Conservation (phyloP, 495 filamentous ascomycete genomes). For the Daldinia decipiens region DNA sequence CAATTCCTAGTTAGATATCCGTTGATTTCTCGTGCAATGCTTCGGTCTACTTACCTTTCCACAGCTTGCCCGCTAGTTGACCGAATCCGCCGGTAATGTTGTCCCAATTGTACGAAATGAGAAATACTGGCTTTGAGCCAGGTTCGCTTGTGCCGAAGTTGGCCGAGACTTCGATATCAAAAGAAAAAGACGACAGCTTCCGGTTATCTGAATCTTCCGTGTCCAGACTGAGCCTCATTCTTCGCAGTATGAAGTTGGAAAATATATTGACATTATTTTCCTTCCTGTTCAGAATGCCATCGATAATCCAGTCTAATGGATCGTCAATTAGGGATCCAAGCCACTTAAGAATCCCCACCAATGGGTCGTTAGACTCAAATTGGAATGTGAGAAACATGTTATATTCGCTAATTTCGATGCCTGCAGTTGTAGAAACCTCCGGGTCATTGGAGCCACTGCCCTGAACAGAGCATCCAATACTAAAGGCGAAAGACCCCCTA, state of each 20-base stretch:
- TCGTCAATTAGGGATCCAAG: not conserved
- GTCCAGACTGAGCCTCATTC: not conserved
- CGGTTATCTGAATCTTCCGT: not conserved
- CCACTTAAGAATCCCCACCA: not conserved
- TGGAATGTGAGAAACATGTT: not conserved
- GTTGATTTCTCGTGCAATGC: too few relatives aligned
- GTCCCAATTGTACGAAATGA: not conserved
- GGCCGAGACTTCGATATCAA: not conserved
- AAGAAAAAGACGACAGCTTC: not conserved
- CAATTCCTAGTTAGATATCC: not conserved
- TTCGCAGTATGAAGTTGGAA: not conserved
- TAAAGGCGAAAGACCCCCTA: not conserved
- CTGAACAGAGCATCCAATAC: not conserved
- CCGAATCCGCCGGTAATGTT: not conserved
- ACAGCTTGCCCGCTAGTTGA: not conserved
- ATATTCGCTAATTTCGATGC: not conserved
- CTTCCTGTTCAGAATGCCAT: not conserved
- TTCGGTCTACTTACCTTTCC: constrained; percentile 5
- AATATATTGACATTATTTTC: not conserved
- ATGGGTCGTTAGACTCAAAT: not conserved
- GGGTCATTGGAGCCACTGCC: not conserved
- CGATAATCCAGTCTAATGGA: not conserved
- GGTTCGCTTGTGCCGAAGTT: not conserved
- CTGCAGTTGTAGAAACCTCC: not conserved
- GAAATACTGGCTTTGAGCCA: not conserved